phyloP scores from a whole-genome alignment of 1,284 basidiomycete species.

The Ceratobasidium sp. region DNA sequence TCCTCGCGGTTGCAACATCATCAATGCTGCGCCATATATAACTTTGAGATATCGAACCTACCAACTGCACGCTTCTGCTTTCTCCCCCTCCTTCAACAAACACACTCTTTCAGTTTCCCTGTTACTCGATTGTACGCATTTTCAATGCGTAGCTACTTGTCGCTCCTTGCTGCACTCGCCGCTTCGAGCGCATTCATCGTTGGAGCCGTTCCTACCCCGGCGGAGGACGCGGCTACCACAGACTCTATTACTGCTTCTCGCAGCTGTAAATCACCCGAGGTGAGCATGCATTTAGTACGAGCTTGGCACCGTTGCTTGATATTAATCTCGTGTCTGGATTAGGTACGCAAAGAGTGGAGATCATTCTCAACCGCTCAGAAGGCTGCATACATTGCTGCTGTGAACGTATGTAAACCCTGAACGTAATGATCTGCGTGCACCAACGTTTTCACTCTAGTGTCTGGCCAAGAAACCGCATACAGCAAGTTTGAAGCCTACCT shows the following conservation, averaged over 20 bases:
- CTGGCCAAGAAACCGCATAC: constrained; percentile 29
- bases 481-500: constrained; percentile 15
- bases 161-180: constrained; percentile 23
- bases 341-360: constrained; percentile 33
- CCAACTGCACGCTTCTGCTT: neutral
- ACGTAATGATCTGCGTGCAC: neutral
- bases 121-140: neutral
- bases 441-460: constrained; percentile 14
- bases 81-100: neutral
- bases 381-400: constrained; percentile 36
- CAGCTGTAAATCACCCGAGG: constrained; percentile 22
- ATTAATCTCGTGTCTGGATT: neutral
- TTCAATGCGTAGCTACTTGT: constrained; percentile 11
- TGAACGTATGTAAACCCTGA: constrained; percentile 3
- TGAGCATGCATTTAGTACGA: neutral
- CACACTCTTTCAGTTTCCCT: neutral
- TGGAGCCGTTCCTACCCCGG: constrained; percentile 5
- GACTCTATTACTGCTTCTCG: neutral
- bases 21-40: constrained; percentile 10
- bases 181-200: neutral
- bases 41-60: neutral
- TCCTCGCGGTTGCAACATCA: neutral
- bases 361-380: constrained; percentile 11
- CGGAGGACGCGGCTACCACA: constrained; percentile 11
- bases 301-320: neutral